A percentile compares a stretch with the other conserved stretches of the same genome.
phyloP scores from a whole-genome alignment of 805 yeast genomes.

The Hanseniaspora lindneri region DNA sequence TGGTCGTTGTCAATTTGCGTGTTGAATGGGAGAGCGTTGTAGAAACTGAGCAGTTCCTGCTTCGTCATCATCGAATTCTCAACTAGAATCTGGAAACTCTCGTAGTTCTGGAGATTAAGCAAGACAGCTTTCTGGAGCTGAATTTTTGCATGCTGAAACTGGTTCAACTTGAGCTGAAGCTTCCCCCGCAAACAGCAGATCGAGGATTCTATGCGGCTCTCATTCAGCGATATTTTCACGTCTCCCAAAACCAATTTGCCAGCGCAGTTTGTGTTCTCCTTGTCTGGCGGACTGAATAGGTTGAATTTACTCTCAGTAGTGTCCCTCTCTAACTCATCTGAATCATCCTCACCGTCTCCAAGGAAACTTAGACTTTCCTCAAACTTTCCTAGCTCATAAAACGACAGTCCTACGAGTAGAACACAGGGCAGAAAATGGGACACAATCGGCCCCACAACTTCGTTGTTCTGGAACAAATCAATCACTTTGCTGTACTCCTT shows the following conservation, averaged over 20 bases:
- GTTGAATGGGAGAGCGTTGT: conserved; percentile 52
- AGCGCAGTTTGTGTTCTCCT: background rate
- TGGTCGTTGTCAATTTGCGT: conserved; percentile 61
- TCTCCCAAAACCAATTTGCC: background rate
- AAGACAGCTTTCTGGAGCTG: conserved; percentile 75
- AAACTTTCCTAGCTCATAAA: conserved; percentile 59
- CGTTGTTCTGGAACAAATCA: conserved; percentile 48
- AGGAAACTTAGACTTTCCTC: conserved; percentile 82
- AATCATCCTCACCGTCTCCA: conserved; percentile 41
- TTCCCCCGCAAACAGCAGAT: conserved; percentile 77
- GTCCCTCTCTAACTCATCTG: conserved; percentile 26
- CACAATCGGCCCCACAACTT: conserved; percentile 44
- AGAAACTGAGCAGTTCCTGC: conserved; percentile 72
- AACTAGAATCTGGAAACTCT: conserved; percentile 74
- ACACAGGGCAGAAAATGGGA: conserved; percentile 74
- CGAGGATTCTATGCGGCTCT: conserved; percentile 76
- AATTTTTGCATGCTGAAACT: conserved; percentile 74
- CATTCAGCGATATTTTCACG: conserved; percentile 35
- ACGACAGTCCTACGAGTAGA: conserved; percentile 29
- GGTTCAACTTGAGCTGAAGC: conserved; percentile 69
- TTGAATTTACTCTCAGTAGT: conserved; percentile 18
- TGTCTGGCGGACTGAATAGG: conserved; percentile 4
- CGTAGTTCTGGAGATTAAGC: conserved; percentile 85
- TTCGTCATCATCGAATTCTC: conserved; percentile 67
- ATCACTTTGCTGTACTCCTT: conserved; percentile 50